Conservation (phyloP, 306 rosid genomes). For the Cucurbita moschata region DNA sequence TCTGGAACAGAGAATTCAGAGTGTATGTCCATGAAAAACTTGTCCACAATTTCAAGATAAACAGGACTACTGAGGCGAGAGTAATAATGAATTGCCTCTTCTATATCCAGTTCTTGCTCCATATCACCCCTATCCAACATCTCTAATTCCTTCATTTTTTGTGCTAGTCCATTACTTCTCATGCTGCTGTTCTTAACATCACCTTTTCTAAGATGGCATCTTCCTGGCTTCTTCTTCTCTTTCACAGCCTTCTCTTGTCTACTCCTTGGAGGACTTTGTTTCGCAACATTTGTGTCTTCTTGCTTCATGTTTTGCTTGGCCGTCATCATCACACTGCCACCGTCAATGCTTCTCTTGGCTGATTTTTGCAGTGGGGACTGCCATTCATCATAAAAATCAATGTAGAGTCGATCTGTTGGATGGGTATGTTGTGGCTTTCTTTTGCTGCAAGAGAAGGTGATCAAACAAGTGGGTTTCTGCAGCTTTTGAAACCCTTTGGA, state of each 20-base stretch:
- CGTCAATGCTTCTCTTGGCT: conserved; percentile 13
- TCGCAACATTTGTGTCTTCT: conserved; percentile 17
- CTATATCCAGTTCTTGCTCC: conserved; percentile 74
- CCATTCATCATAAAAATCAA: conserved; percentile 54
- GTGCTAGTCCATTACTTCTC: conserved; percentile 25
- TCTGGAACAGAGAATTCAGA: conserved; percentile 37
- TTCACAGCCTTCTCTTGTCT: conserved; percentile 19
- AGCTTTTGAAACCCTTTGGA: conserved; percentile 45
- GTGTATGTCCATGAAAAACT: conserved; percentile 62
- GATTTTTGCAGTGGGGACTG: conserved; percentile 34
- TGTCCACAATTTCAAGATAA: conserved; percentile 72
- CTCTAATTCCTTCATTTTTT: conserved; percentile 71
- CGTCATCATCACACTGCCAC: neutral
- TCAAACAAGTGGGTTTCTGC: conserved; percentile 47
- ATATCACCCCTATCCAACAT: conserved; percentile 57
- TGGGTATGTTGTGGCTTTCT: conserved; percentile 19
- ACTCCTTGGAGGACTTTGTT: conserved; percentile 21
- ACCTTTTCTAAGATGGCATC: conserved; percentile 16
- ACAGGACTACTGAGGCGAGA: conserved; percentile 72
- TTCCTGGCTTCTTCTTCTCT: conserved; percentile 29
- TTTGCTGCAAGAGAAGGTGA: conserved; percentile 29
- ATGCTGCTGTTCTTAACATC: conserved; percentile 20
- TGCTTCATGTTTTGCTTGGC: conserved; percentile 23
- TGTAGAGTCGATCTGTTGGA: conserved; percentile 36
- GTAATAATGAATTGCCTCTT: conserved; percentile 89